Base-by-base conservation (phyloP, 1,284 basidiomycete genomes). In the Ustilago tritici region DNA sequence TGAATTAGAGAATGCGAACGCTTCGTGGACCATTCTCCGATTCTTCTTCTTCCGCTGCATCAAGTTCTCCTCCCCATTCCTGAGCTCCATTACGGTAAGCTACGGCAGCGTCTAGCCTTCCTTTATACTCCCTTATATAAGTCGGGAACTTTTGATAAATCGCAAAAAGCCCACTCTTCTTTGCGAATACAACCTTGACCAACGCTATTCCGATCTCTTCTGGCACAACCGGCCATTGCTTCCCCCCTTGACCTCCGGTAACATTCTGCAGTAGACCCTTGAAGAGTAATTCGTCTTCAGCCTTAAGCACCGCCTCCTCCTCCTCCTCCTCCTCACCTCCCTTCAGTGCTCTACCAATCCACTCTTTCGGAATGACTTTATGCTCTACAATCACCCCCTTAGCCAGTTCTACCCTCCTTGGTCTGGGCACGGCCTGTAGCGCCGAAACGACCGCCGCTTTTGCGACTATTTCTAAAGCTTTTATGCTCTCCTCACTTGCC, bases 191-290 rank as follows among this genome's bases (percentile, higher is more conserved):
- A 10, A 77, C 63, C 46, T 69, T 77, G 60, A 61, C 56, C 14
- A 77, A 53, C 1, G 65, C 65, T 17, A 72, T 57, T 14, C 62
- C 70, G 34, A 77, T 61, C 15, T 77, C 75, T 52, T 77, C 70
- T 2, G 64, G 64, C 28, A 70, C 9, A 6, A 66, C 32, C 3
- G 43, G 28, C 53, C 49, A 43, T 17, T 32, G 28, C 12, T 50
- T 15, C 2, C 9, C 46, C n/a, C 31, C 41, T 8, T 38, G 2
- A 28, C 32, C 47, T 4, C 23, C 35, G 4, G 19, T 19, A 0
- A 49, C 23, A 1, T 35, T 34, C 7, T 49, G 56, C 3, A 74
- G 62, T 6, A 74, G 40, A 1, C 71, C 71, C 36, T 65, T 34
- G 49, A 75, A 70, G 2, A 74, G 59, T 12, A 69, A 56, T 5